These are phyloP conservation scores for Fusarium gaditjirri DNA, from an alignment of 2,329 filamentous ascomycete species.

Conservation along the genomic window DNA sequence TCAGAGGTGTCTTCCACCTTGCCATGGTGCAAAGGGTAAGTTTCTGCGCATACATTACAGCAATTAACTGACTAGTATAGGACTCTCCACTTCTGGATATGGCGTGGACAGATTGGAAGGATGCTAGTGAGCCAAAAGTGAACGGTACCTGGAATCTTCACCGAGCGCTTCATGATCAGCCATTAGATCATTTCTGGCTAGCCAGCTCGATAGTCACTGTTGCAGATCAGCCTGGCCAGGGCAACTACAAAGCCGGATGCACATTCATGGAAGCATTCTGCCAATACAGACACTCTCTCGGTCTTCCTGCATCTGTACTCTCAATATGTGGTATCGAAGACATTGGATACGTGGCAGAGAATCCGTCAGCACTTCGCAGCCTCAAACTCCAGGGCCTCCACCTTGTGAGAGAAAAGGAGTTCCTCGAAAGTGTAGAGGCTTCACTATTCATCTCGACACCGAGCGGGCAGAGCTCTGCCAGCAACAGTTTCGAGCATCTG, in stretches of 20 bases:
- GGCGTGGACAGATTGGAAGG: conserved; percentile 40
- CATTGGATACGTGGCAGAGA: conserved; percentile 19
- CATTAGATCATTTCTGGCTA: conserved; percentile 51
- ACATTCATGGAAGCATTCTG: conserved; percentile 23
- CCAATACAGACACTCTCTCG: conserved; percentile 8
- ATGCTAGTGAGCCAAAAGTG: conserved; percentile 48
- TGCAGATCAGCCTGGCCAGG: conserved; percentile 13
- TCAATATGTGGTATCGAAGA: conserved; percentile 17
- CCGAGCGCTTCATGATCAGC: not conserved
- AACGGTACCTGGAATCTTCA: conserved; percentile 48
- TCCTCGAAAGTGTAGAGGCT: conserved; percentile 10
- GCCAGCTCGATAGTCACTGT: conserved; percentile 6
- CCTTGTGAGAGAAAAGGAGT: not conserved
- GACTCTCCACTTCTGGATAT: conserved; percentile 48
- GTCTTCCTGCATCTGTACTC: conserved; percentile 12
- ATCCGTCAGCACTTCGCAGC: not conserved
- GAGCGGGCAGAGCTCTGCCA: rapidly evolving
- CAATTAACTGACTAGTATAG: not conserved
- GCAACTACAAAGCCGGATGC: conserved; percentile 19
- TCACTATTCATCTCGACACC: not conserved
- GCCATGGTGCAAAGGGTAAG: conserved; percentile 43
- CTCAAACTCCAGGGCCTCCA: not conserved
- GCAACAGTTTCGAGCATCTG: not conserved
- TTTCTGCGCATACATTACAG: not conserved
- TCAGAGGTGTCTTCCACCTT: conserved; percentile 44